Conservation (phyloP, 345 rosid genomes). For the Hirschfeldia incana region DNA sequence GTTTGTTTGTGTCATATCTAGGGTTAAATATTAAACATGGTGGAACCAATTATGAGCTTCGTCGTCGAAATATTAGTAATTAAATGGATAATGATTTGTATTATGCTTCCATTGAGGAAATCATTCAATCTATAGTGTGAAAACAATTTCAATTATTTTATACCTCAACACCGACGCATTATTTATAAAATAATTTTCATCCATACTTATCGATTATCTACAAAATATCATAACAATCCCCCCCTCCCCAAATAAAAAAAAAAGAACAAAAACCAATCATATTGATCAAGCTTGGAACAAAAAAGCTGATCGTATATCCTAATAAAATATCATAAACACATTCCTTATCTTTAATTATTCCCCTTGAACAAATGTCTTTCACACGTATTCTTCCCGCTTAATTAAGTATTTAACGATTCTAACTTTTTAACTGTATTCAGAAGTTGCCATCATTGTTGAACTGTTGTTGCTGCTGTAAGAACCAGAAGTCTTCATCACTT, state of each 20-base stretch:
- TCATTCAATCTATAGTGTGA: slow-evolving; percentile 38
- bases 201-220: slow-evolving; percentile 4
- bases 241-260: not conserved
- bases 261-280: slow-evolving; percentile 18
- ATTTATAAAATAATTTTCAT: slow-evolving; percentile 7
- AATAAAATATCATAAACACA: slow-evolving; percentile 25
- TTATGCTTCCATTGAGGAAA: slow-evolving; percentile 46
- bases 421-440: slow-evolving; percentile 33
- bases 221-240: slow-evolving; percentile 34
- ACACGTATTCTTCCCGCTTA: slow-evolving; percentile 32
- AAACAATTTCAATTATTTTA: slow-evolving; percentile 24
- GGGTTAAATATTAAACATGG: slow-evolving; percentile 45
- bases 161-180: slow-evolving; percentile 7
- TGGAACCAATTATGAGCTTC: slow-evolving; percentile 74
- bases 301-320: slow-evolving; percentile 35
- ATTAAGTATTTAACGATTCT: slow-evolving; percentile 22
- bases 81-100: slow-evolving; percentile 7
- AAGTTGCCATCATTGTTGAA: slow-evolving; percentile 52
- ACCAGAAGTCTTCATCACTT: slow-evolving; percentile 63
- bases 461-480: slow-evolving; percentile 62
- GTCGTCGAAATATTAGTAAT: slow-evolving; percentile 31
- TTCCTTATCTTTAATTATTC: slow-evolving; percentile 30
- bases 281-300: slow-evolving; percentile 35
- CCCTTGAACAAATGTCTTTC: slow-evolving; percentile 36
- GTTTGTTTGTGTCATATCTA: slow-evolving; percentile 30